Base-by-base conservation (phyloP, 345 rosid genomes). In the Triadica sebifera region DNA sequence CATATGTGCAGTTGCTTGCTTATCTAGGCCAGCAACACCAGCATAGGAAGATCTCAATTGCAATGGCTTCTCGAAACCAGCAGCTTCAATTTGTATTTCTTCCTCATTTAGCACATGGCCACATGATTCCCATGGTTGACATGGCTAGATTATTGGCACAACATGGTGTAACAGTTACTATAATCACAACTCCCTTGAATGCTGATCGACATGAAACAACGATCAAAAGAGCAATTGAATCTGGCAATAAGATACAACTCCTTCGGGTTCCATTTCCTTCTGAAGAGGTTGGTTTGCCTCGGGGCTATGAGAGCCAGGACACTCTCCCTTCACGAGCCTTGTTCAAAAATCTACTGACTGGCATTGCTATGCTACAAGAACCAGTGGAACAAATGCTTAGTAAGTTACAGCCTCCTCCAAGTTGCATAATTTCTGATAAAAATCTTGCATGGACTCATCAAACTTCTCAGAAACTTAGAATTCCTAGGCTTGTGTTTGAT, bases 401-500 rank as follows among this genome's bases (percentile, higher is more conserved):
- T 15, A 41, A 37, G 19, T 15, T 68, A 37, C 53, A 70, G 22
- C 88, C 86, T 12, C 66, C 51, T 15, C 87, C 90, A 0, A 71
- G 78, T 45, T 83, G 90, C 82, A 74, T 85, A 17, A 60, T 87
- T 9, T 74, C 85, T 0, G 88, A 78, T 47, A 74, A 75, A 74
- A 67, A 71, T 67, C 74, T 81, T 1, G 61, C 83, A 0, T 87
- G 86, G 88, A 83, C 88, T 0, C 74, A 45, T 34, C 4, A 77
- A 0, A 73, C 78, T 5, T 81, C 88, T 12, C 3, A 0, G 22
- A 75, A 77, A 69, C 56, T 82, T 8, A 25, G 64, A 56, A 76
- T 85, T 64, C 90, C 87, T 2, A 77, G 84, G 56, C 69, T 85
- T 16, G 46, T 79, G 12, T 87, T 87, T 50, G 81, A 85, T 22